phyloP scores from a whole-genome alignment of 257 asterid species.

The Apocynum venetum region DNA sequence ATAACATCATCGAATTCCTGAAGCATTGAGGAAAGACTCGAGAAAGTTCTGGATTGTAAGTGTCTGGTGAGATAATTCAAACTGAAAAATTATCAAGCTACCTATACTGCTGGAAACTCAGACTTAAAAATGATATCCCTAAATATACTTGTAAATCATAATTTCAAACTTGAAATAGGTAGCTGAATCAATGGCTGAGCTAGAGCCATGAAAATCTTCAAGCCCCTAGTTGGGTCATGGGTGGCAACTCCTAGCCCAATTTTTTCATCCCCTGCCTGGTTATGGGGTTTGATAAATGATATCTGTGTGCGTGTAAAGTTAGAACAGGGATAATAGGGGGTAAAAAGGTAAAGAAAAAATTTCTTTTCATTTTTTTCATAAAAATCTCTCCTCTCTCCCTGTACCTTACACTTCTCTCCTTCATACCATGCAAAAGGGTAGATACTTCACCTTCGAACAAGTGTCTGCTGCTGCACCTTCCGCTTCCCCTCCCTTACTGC shows the following conservation, averaged over 20 bases:
- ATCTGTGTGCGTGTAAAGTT: neutral
- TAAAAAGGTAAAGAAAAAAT: neutral
- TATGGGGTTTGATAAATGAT: neutral
- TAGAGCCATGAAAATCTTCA: neutral
- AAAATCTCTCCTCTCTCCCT: neutral
- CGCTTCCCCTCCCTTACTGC: neutral
- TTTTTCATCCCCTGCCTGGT: neutral
- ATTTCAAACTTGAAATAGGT: neutral
- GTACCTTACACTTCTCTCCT: neutral
- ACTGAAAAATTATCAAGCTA: neutral
- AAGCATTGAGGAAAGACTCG: neutral
- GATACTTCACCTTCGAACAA: neutral
- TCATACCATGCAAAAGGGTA: neutral
- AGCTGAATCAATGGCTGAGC: neutral
- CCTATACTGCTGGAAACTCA: neutral
- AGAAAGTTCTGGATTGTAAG: neutral
- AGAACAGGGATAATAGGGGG: neutral
- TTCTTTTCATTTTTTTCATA: neutral
- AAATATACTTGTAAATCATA: neutral
- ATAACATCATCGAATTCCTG: neutral
- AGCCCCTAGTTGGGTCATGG: neutral
- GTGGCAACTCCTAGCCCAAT: neutral
- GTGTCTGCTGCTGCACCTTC: neutral
- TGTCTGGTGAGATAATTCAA: neutral
- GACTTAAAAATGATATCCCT: neutral